Conservation (phyloP, 192 early-diverging fungal genomes). For the Linnemannia elongata region DNA sequence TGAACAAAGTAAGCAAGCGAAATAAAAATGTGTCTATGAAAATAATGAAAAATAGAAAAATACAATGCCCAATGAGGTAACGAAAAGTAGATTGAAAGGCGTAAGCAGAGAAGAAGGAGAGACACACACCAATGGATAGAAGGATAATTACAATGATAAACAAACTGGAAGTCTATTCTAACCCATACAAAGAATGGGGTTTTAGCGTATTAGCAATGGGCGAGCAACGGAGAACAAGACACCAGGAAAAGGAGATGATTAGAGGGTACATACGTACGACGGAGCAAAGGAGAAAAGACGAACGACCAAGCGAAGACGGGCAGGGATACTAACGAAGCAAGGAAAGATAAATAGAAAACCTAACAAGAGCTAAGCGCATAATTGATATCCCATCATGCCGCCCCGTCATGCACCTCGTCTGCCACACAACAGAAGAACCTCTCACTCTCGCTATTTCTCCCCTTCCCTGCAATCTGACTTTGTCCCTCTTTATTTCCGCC, state of each 20-base stretch:
- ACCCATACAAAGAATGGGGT: background rate
- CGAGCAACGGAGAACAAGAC: background rate
- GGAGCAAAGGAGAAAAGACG: background rate
- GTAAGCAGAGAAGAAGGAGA: too few species aligned
- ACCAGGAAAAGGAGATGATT: background rate
- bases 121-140: too few species aligned
- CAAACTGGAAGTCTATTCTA: background rate
- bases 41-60: too few species aligned
- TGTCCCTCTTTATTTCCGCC: background rate
- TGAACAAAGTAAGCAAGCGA: background rate
- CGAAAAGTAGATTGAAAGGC: background rate
- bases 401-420: background rate
- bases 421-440: background rate
- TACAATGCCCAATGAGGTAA: too few species aligned
- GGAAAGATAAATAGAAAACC: background rate
- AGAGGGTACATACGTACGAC: background rate
- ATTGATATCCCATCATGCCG: conserved; percentile 1
- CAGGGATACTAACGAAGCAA: background rate
- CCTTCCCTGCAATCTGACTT: background rate
- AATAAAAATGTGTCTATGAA: background rate
- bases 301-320: background rate
- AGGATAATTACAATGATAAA: background rate
- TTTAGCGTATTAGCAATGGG: background rate
- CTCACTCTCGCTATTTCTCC: background rate
- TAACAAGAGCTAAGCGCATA: background rate